Evolutionary conservation across 805 yeast genomes (phyloP), one percentile per base, ranked within the genome.

Genomic region (Zygotorulaspora danielsina): DNA sequence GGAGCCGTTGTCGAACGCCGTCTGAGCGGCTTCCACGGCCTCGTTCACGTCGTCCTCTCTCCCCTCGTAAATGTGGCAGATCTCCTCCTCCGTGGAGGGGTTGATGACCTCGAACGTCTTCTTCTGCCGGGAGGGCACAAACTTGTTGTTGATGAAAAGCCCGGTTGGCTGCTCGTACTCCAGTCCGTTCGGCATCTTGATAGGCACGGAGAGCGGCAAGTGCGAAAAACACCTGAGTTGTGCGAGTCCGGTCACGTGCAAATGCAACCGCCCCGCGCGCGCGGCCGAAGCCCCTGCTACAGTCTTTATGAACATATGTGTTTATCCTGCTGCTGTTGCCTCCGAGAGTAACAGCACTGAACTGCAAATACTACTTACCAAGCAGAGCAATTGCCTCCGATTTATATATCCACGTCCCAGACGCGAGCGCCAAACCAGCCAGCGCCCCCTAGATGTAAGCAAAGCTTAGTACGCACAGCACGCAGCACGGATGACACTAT

Each of bases 1-100:
- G 13, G 83, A 94, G 89, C 67, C 69, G 27, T 73, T 64, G 34
- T 79, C 69, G 71, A 81, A 86, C 7, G 96, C 96, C 35, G 68
- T 69, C 50, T 76, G 71, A 22, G 97, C 97, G 26, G 95, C 93
- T 22, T 76, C 74, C 21, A 90, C 96, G 11, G 97, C 97, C 43
- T 65, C 51, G 49, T 88, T 89, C 26, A 88, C 81, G 62, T 88
- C 96, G 38, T 75, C 90, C 37, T 69, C 81, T 42, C 75, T 71
- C 33, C 89, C 95, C 59, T 81, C 89, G 60, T 83, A 79, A 36
- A 84, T 78, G 36, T 73, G 73, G 37, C 81, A 70, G 49, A 85
- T 76, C 42, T 68, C 73, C 58, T 82, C 81, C 63, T 84, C 93
- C 29, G 89, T 82, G 13, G 86, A 70, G 19, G 94, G 93, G 58